Evolutionary conservation across 306 rosid genomes (phyloP).

Genomic region (Gynostemma pentaphyllum): DNA sequence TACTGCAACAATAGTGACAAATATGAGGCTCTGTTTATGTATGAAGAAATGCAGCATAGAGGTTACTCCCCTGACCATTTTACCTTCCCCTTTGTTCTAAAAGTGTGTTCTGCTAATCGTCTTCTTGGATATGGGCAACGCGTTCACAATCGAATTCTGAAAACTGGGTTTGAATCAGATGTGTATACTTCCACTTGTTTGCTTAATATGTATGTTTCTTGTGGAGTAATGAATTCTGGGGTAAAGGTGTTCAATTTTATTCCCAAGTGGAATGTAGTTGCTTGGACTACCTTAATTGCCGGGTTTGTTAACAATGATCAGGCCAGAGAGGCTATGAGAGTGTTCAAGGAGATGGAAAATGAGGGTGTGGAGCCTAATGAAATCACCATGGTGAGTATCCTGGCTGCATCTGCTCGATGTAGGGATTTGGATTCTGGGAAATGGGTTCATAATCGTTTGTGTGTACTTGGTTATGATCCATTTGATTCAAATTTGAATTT

Average conservation of each 20-base stretch:
- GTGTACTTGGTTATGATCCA: constrained; percentile 53
- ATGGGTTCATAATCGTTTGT: constrained; percentile 29
- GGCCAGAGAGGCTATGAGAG: constrained; percentile 29
- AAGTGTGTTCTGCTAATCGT: constrained; percentile 30
- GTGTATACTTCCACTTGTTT: constrained; percentile 46
- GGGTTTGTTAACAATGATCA: constrained; percentile 31
- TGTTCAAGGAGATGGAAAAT: constrained; percentile 37
- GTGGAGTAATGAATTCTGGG: constrained; percentile 22
- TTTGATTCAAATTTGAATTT: constrained; percentile 13
- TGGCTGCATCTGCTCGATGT: constrained; percentile 57
- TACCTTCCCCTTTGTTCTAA: constrained; percentile 65
- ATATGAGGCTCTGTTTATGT: constrained; percentile 31
- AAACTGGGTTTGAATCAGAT: constrained; percentile 51
- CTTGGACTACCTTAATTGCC: constrained; percentile 70
- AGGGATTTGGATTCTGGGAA: constrained; percentile 47
- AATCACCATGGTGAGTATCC: constrained; percentile 53
- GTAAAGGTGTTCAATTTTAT: constrained; percentile 48
- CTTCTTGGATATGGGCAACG: constrained; percentile 33
- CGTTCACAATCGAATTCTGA: constrained; percentile 37
- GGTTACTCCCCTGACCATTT: constrained; percentile 57
- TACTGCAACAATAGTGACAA: constrained; percentile 37
- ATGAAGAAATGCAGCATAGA: constrained; percentile 37
- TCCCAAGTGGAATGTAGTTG: constrained; percentile 65
- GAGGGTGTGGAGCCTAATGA: constrained; percentile 53
- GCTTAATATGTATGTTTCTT: constrained; percentile 46